Evolutionary conservation across 2,329 filamentous ascomycete genomes (phyloP).

Genomic region (Colletotrichum trifolii): DNA sequence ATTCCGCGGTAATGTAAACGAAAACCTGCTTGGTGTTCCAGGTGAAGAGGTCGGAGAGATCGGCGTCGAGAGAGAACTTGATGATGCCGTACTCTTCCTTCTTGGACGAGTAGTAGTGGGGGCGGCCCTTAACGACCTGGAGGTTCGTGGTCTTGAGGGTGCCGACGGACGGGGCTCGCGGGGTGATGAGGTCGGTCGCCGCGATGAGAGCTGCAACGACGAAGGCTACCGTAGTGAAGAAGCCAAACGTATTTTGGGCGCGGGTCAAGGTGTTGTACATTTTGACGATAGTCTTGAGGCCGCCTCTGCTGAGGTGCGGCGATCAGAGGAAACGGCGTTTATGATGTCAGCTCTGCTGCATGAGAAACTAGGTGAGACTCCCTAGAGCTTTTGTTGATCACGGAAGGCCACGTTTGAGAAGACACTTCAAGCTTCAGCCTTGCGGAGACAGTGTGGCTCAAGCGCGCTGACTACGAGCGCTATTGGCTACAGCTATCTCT

Average conservation of each 20-base stretch:
- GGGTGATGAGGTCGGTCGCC: constrained; percentile 77
- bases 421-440: constrained; percentile 32
- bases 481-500: constrained; percentile 11
- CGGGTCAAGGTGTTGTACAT: constrained; percentile 93
- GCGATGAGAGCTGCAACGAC: constrained; percentile 83
- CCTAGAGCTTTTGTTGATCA: constrained; percentile 17
- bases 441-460: constrained; percentile 28
- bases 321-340: not conserved
- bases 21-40: constrained; percentile 99
- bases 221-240: constrained; percentile 95
- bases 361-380: not conserved
- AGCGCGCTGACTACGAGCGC: constrained; percentile 1
- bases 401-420: constrained; percentile 27
- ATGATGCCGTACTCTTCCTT: constrained; percentile 97
- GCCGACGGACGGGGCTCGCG: constrained; percentile 73
- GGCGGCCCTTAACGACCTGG: constrained; percentile 89
- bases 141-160: constrained; percentile 77
- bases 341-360: constrained; percentile 18
- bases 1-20: constrained; percentile 90
- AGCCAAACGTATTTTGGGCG: constrained; percentile 92
- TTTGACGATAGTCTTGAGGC: constrained; percentile 42
- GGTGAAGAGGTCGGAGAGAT: constrained; percentile 92
- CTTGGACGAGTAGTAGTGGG: constrained; percentile 94
- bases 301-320: constrained; percentile 5
- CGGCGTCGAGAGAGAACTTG: constrained; percentile 91